Evolutionary conservation across 2,329 filamentous ascomycete species (phyloP).

Genomic region (Didymella exigua): DNA sequence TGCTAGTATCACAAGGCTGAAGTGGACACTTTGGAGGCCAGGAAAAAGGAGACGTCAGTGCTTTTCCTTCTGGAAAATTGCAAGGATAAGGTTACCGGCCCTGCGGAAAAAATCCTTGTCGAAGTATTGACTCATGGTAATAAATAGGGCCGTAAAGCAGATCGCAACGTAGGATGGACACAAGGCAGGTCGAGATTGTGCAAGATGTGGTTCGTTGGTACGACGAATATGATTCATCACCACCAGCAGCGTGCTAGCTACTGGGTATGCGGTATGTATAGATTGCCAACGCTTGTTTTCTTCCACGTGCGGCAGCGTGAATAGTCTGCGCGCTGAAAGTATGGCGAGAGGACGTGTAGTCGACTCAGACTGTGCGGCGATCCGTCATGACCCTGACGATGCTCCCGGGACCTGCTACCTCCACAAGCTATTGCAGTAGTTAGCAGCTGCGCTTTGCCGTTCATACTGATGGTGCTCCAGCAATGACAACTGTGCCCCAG

Average conservation of each 20-base stretch:
- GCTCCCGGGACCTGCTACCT: conserved; percentile 84
- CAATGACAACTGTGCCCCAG: background rate
- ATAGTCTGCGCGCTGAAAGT: background rate
- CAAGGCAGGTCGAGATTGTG: conserved; percentile 9
- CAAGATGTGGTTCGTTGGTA: conserved; percentile 8
- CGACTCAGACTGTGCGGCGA: conserved; percentile 78
- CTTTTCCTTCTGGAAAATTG: conserved; percentile 25
- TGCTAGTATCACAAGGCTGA: conserved; percentile 18
- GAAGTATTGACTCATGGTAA: conserved; percentile 14
- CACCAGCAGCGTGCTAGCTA: background rate
- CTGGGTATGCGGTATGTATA: background rate
- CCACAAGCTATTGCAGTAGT: conserved; percentile 66
- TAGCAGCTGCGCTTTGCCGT: background rate
- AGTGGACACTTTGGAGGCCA: conserved; percentile 17
- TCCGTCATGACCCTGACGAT: conserved; percentile 97
- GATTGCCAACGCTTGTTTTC: background rate
- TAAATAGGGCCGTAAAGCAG: conserved; percentile 12
- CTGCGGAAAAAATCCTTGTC: conserved; percentile 17
- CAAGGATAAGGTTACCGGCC: conserved; percentile 25
- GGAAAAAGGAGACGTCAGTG: conserved; percentile 29
- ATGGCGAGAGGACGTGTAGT: background rate
- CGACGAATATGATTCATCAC: background rate
- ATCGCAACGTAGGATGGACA: conserved; percentile 11
- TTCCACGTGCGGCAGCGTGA: conserved; percentile 5
- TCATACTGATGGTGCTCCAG: background rate